These are phyloP conservation scores for Atalantia buxifolia DNA, from an alignment of 345 rosid genomes.

Conservation along the genomic window DNA sequence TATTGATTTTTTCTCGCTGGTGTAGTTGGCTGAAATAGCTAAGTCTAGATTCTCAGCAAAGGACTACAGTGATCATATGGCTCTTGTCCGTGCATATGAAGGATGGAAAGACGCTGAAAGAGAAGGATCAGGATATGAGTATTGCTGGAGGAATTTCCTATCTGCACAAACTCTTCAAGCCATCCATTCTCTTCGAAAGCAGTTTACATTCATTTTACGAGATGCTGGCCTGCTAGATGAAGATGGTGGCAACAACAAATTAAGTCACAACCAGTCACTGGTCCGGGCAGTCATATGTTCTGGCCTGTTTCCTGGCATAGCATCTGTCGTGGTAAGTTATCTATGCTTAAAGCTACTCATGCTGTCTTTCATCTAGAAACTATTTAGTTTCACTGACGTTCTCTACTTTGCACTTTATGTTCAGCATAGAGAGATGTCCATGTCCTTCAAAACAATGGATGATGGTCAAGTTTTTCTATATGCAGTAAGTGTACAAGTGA, in stretches of 20 bases:
- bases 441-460: slow-evolving; percentile 97
- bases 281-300: slow-evolving; percentile 95
- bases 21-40: slow-evolving; percentile 89
- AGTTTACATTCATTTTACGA: slow-evolving; percentile 76
- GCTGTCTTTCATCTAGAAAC: background rate
- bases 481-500: slow-evolving; percentile 50
- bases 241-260: slow-evolving; percentile 50
- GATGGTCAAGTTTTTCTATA: slow-evolving; percentile 92
- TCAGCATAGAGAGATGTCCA: slow-evolving; percentile 91
- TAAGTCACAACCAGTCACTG: slow-evolving; percentile 85
- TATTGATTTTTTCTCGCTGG: slow-evolving; percentile 15
- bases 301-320: slow-evolving; percentile 94
- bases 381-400: slow-evolving; percentile 8
- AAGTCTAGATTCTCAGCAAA: slow-evolving; percentile 95
- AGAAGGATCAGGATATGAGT: slow-evolving; percentile 93
- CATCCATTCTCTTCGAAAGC: slow-evolving; percentile 91
- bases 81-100: slow-evolving; percentile 97
- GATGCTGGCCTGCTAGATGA: slow-evolving; percentile 75
- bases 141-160: slow-evolving; percentile 96
- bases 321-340: slow-evolving; percentile 81
- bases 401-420: slow-evolving; percentile 11
- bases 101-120: slow-evolving; percentile 99
- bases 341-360: background rate
- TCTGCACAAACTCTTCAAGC: slow-evolving; percentile 97
- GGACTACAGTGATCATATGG: slow-evolving; percentile 99